A percentile compares a stretch with the other conserved stretches of the same genome.
Conservation (phyloP, 306 rosid genomes). For the Calophaca sinica region DNA sequence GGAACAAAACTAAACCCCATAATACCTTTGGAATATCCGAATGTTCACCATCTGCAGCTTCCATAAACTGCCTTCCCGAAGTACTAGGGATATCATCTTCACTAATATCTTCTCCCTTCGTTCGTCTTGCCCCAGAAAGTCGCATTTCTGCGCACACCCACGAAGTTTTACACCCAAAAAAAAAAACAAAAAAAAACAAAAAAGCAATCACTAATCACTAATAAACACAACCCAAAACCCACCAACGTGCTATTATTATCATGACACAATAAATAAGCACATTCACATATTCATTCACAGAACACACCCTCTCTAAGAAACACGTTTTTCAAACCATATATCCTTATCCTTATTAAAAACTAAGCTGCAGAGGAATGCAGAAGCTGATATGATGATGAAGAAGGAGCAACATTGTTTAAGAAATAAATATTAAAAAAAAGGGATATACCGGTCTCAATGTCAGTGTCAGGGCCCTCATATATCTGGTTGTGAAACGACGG, state of each 20-base stretch:
- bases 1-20: constrained; percentile 35
- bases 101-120: constrained; percentile 76
- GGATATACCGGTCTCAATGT: constrained; percentile 86
- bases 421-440: not conserved
- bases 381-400: not conserved
- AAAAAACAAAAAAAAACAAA: not conserved
- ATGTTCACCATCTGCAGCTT: constrained; percentile 60
- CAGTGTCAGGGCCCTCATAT: constrained; percentile 97
- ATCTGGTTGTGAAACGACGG: constrained; percentile 85
- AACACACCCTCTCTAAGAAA: not conserved
- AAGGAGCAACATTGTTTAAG: not conserved
- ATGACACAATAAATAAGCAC: not conserved
- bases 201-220: constrained; percentile 33
- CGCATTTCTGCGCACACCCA: constrained; percentile 71
- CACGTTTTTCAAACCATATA: not conserved
- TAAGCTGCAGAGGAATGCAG: constrained; percentile 1
- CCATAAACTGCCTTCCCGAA: constrained; percentile 87
- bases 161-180: not conserved
- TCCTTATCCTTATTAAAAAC: not conserved
- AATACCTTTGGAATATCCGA: constrained; percentile 72
- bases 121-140: constrained; percentile 83
- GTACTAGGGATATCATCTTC: constrained; percentile 98
- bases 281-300: not conserved
- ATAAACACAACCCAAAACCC: constrained; percentile 23
- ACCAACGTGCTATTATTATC: not conserved